phyloP scores from a whole-genome alignment of 1,139 yeast species.

The Sugiyamaella paludigena region DNA sequence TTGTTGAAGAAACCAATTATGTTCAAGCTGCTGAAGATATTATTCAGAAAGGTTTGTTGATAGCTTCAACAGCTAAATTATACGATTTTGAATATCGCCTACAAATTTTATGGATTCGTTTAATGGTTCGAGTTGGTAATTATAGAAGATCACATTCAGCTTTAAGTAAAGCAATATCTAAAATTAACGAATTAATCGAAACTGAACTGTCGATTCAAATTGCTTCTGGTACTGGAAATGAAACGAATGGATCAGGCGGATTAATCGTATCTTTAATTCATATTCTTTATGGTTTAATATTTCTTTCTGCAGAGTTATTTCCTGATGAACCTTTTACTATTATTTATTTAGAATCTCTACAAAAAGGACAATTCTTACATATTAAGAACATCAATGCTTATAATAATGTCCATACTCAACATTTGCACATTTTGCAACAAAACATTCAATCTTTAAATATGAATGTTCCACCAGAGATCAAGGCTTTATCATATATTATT shows the following conservation, averaged over 20 bases:
- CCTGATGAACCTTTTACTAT: background rate
- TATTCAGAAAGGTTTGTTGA: slow-evolving; percentile 6
- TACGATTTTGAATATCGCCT: background rate
- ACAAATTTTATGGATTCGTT: background rate
- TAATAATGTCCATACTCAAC: no score
- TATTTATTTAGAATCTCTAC: no score
- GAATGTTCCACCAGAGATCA: background rate
- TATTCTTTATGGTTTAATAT: slow-evolving; percentile 2
- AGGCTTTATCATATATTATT: slow-evolving; percentile 2
- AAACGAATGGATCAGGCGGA: no score
- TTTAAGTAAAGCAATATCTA: no score
- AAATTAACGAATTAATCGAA: no score
- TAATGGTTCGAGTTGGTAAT: background rate
- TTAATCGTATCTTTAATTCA: no score
- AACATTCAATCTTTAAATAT: background rate
- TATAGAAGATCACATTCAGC: no score
- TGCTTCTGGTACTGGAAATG: no score
- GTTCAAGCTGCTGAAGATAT: slow-evolving; percentile 2
- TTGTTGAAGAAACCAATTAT: slow-evolving; percentile 4
- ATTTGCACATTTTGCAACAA: no score
- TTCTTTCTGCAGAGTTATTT: slow-evolving; percentile 6
- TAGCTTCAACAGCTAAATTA: background rate
- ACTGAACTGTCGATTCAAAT: no score
- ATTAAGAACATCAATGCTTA: no score
- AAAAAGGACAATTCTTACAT: no score